These are phyloP conservation scores for Phytopythium helicoides DNA, from an alignment of 352 stramenopile genomes.

Conservation along the genomic window DNA sequence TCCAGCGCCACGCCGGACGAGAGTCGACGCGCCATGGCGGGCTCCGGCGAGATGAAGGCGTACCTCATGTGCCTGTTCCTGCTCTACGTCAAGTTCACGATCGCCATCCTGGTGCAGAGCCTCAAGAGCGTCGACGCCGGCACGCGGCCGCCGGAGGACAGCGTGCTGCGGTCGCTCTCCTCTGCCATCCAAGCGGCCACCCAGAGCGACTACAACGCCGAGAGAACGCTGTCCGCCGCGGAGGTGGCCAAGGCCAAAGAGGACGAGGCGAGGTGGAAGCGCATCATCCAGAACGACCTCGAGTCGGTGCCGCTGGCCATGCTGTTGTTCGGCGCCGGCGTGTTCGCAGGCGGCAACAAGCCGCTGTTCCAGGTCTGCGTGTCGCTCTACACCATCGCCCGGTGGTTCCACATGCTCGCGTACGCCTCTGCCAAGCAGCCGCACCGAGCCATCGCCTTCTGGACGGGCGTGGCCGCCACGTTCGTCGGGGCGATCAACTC, in stretches of 20 bases:
- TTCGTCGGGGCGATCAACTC: slow-evolving; percentile 17
- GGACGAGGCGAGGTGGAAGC: slow-evolving; percentile 43
- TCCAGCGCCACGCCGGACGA: background rate
- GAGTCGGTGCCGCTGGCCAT: slow-evolving; percentile 54
- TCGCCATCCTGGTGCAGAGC: slow-evolving; percentile 4
- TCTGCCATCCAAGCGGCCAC: background rate
- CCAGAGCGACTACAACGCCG: background rate
- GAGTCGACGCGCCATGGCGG: slow-evolving; percentile 5
- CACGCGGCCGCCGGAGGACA: slow-evolving; percentile 4
- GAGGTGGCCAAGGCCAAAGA: slow-evolving; percentile 10
- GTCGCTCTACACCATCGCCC: slow-evolving; percentile 37
- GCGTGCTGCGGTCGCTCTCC: slow-evolving; percentile 1
- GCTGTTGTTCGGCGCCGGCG: slow-evolving; percentile 33
- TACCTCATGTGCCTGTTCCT: slow-evolving; percentile 4
- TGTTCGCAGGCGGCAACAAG: slow-evolving; percentile 34
- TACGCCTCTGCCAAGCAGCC: slow-evolving; percentile 42
- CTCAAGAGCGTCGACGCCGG: slow-evolving; percentile 7
- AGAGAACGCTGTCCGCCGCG: background rate
- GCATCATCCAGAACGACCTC: slow-evolving; percentile 58
- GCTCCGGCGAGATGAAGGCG: slow-evolving; percentile 9
- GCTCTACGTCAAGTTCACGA: slow-evolving; percentile 7
- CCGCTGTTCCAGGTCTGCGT: slow-evolving; percentile 29
- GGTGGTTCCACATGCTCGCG: slow-evolving; percentile 34
- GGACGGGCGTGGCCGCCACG: slow-evolving; percentile 6
- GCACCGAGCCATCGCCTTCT: slow-evolving; percentile 27